Base-by-base conservation (phyloP, 805 yeast genomes). In the Metschnikowia peoriensis region DNA sequence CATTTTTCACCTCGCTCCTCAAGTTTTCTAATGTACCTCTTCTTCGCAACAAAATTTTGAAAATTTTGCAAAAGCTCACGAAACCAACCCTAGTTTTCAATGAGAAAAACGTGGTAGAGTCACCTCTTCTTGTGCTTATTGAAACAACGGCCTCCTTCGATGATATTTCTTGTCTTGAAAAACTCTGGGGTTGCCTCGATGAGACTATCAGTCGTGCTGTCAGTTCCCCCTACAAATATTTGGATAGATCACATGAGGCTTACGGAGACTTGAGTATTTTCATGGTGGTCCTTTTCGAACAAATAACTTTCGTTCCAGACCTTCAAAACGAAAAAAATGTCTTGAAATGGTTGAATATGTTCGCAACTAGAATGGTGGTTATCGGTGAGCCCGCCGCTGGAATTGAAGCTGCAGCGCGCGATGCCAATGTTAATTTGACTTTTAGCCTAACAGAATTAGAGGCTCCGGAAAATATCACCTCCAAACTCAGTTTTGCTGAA, bases 161-260 rank as follows among this genome's bases (percentile, higher is more conserved):
- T 5, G 39, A 27, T 27, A 38, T 29, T 14, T 43, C 37, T 64
- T 46, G 56, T 57, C 2, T 53, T 5, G 35, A 29, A 4, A 70
- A 71, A 38, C 63, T 90, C 2, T 86, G 89, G 86, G 72, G 71
- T 10, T 66, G 89, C 32, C 56, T 93, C 7, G 97, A 93, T 63
- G 94, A 92, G 65, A 72, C 89, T 0, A 76, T 90, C 32, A 75
- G 89, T 1, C 78, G 97, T 56, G 77, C 85, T 55, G 78, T 86
- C 38, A 78, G 81, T 55, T 69, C 90, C 0, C 97, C 98, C 0
- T 94, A 87, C 70, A 90, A 88, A 63, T 93, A 91, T 60, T 78
- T 89, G 49, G 97, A 93, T 63, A 52, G 65, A 16, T 66, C 73
- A 2, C 73, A 70, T 50, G 38, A 58, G 10, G 55, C 56, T n/a